Percentiles rank a stretch among this genome's conserved stretches.
Evolutionary conservation across 768 basidiomycete genomes (phyloP).

Genomic region (Phlebiopsis gigantea): DNA sequence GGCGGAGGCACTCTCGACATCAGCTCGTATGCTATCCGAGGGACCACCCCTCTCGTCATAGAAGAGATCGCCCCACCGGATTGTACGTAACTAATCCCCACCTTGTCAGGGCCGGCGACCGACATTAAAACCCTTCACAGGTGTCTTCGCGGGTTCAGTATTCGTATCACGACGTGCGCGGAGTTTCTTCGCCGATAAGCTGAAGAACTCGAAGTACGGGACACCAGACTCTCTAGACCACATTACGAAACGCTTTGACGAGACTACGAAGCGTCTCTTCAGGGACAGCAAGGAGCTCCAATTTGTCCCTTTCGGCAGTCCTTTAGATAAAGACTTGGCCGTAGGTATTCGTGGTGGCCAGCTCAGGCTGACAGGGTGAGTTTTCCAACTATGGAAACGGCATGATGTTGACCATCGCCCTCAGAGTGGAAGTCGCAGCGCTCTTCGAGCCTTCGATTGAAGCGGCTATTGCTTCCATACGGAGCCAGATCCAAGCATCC

Average conservation of each 20-base stretch:
- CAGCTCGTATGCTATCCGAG: constrained; percentile 72
- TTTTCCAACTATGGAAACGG: neutral
- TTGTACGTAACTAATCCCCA: constrained; percentile 38
- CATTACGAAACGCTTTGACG: constrained; percentile 75
- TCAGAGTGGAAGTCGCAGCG: constrained; percentile 47
- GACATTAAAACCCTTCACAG: constrained; percentile 27
- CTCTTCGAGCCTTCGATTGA: constrained; percentile 78
- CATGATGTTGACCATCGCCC: neutral
- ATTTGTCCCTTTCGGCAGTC: constrained; percentile 73
- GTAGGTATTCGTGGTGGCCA: constrained; percentile 71
- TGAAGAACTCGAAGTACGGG: constrained; percentile 72
- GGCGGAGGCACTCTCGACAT: constrained; percentile 81
- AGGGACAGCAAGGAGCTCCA: constrained; percentile 62
- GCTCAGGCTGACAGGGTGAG: constrained; percentile 65
- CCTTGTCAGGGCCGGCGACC: neutral
- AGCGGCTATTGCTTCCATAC: constrained; percentile 66
- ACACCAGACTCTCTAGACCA: constrained; percentile 68
- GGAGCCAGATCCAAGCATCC: constrained; percentile 64
- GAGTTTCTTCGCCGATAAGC: constrained; percentile 49
- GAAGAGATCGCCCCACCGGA: constrained; percentile 83
- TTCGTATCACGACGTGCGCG: constrained; percentile 75
- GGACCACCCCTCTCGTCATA: constrained; percentile 64
- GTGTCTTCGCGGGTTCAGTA: constrained; percentile 78
- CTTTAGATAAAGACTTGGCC: constrained; percentile 65
- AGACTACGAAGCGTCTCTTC: constrained; percentile 78